These are phyloP conservation scores for Coriolopsis trogii DNA, from an alignment of 1,284 basidiomycete genomes.

Conservation along the genomic window DNA sequence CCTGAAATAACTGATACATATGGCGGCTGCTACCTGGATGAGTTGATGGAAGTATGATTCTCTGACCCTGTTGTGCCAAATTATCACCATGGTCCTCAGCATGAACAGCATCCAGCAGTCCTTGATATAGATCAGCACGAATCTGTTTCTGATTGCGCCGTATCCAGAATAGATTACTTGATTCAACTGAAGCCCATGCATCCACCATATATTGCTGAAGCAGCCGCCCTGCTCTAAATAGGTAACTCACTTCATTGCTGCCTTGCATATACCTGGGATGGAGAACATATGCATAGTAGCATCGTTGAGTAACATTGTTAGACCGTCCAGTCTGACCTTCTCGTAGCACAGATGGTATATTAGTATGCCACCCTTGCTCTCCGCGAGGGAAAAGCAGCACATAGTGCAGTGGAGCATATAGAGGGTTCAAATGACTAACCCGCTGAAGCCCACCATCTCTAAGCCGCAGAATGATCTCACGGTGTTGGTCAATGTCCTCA, in stretches of 20 bases:
- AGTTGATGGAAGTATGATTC: conserved; percentile 43
- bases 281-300: conserved; percentile 37
- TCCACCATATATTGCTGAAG: conserved; percentile 45
- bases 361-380: conserved; percentile 42
- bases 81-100: conserved; percentile 18
- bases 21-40: conserved; percentile 41
- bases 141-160: conserved; percentile 40
- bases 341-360: conserved; percentile 22
- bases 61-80: conserved; percentile 37
- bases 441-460: conserved; percentile 25
- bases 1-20: no score
- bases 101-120: conserved; percentile 38
- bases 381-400: conserved; percentile 44
- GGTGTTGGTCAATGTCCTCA: not conserved
- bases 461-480: conserved; percentile 20
- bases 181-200: conserved; percentile 34
- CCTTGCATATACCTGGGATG: conserved; percentile 29
- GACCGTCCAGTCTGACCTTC: not conserved
- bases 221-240: conserved; percentile 41
- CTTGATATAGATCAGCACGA: conserved; percentile 40
- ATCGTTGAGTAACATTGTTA: conserved; percentile 30
- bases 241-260: conserved; percentile 24
- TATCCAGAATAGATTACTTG: conserved; percentile 28
- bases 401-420: conserved; percentile 43
- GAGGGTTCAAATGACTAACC: conserved; percentile 39